Conservation (phyloP, 768 basidiomycete genomes). For the Vararia minispora region DNA sequence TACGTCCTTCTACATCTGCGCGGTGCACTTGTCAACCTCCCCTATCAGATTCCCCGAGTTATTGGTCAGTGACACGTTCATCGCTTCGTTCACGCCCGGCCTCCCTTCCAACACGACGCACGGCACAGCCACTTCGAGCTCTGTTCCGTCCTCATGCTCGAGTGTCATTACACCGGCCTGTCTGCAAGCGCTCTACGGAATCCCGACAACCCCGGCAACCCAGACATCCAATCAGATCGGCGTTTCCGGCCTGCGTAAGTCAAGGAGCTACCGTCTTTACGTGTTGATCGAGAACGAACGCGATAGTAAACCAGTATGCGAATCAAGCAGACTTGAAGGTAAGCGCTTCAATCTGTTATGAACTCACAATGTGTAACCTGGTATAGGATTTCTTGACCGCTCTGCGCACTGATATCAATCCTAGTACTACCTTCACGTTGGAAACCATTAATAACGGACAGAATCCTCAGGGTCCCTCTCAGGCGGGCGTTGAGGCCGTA, state of each 20-base stretch:
- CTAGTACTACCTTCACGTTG: neutral
- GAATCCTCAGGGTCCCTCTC: neutral
- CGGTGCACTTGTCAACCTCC: too few species aligned
- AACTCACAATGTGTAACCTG: too few species aligned
- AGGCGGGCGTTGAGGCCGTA: slow-evolving; percentile 2
- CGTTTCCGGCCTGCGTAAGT: slow-evolving; percentile 22
- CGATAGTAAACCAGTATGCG: slow-evolving; percentile 21
- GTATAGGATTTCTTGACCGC: neutral
- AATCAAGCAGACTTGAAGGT: slow-evolving; percentile 20
- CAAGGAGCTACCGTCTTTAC: too few species aligned
- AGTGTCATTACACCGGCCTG: slow-evolving; percentile 22
- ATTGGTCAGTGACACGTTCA: too few species aligned
- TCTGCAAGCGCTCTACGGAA: slow-evolving; percentile 24
- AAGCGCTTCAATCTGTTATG: neutral
- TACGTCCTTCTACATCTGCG: too few species aligned
- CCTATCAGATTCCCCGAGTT: too few species aligned
- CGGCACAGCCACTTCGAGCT: too few species aligned
- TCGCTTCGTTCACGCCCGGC: too few species aligned
- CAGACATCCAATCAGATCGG: slow-evolving; percentile 17
- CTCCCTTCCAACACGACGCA: too few species aligned
- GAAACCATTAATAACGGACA: neutral
- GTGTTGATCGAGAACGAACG: too few species aligned
- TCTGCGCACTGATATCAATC: neutral
- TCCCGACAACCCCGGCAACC: slow-evolving; percentile 22
- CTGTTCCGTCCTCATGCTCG: too few species aligned